Evolutionary conservation across 2,329 filamentous ascomycete genomes (phyloP).

Genomic region (Amauroascus verrucosus): DNA sequence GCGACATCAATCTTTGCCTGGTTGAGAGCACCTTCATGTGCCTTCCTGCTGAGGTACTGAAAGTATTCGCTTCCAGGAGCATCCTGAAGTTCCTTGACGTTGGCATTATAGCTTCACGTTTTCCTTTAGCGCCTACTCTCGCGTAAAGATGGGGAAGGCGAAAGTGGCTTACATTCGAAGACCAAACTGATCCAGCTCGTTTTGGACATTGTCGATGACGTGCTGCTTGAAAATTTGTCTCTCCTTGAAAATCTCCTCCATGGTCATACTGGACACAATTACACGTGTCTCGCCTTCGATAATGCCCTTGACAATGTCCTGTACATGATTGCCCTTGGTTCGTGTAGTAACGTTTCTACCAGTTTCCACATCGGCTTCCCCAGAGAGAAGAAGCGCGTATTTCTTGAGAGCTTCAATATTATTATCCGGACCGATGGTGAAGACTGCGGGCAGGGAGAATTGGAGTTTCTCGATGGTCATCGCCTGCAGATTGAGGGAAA

Average conservation of each 20-base stretch:
- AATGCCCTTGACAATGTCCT: constrained; percentile 79
- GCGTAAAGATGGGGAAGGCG: not conserved
- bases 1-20: constrained; percentile 58
- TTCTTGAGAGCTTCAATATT: constrained; percentile 61
- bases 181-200: constrained; percentile 70
- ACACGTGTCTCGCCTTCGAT: constrained; percentile 81
- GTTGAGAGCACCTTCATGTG: constrained; percentile 74
- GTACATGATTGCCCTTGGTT: constrained; percentile 52
- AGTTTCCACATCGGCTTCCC: constrained; percentile 38
- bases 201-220: constrained; percentile 65
- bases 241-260: constrained; percentile 79
- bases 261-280: constrained; percentile 79
- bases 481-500: constrained; percentile 69
- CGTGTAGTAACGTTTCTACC: constrained; percentile 29
- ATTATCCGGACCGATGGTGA: constrained; percentile 74
- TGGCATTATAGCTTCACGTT: constrained; percentile 51
- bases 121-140: constrained; percentile 27
- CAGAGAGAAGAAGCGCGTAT: constrained; percentile 70
- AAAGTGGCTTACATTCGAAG: constrained; percentile 52
- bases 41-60: constrained; percentile 68
- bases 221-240: constrained; percentile 66
- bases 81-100: constrained; percentile 80
- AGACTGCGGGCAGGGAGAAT: constrained; percentile 71
- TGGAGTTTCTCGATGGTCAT: constrained; percentile 87
- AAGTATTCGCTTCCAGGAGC: constrained; percentile 76